Conservation (phyloP, 225 moss, liverwort and hornwort genomes). For the Pleurozium schreberi region DNA sequence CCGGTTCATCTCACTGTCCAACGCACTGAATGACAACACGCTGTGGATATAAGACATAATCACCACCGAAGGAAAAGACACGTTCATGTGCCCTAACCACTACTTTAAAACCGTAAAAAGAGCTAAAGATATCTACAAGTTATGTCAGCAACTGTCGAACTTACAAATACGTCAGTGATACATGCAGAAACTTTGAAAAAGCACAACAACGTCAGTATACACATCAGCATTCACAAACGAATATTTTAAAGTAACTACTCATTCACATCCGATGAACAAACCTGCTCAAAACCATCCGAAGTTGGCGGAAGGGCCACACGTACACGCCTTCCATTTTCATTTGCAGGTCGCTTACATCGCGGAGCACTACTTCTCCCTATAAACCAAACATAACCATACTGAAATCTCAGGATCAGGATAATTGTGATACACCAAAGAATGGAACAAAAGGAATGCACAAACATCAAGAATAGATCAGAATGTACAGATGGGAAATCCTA, state of each 20-base stretch:
- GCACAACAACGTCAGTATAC: neutral
- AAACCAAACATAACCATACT: neutral
- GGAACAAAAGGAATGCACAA: neutral
- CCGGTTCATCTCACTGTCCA: constrained; percentile 64
- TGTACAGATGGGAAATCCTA: neutral
- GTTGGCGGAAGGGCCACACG: constrained; percentile 92
- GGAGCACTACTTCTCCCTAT: constrained; percentile 86
- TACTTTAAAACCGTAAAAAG: neutral
- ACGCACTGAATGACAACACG: constrained; percentile 30
- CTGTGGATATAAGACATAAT: neutral
- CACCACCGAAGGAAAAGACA: neutral
- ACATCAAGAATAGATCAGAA: neutral
- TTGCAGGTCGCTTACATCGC: constrained; percentile 84
- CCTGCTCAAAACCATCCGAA: constrained; percentile 96
- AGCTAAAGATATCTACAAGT: neutral
- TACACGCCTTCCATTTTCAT: constrained; percentile 98
- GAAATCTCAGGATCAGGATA: neutral
- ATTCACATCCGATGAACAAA: neutral
- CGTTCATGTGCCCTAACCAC: neutral
- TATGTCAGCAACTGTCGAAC: neutral
- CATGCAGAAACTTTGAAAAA: neutral
- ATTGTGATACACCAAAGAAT: neutral
- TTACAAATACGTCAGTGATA: neutral
- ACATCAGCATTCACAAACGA: neutral
- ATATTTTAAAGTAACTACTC: neutral